phyloP scores from a whole-genome alignment of 192 early-diverging fungal species.

The Umbelopsis vinacea region DNA sequence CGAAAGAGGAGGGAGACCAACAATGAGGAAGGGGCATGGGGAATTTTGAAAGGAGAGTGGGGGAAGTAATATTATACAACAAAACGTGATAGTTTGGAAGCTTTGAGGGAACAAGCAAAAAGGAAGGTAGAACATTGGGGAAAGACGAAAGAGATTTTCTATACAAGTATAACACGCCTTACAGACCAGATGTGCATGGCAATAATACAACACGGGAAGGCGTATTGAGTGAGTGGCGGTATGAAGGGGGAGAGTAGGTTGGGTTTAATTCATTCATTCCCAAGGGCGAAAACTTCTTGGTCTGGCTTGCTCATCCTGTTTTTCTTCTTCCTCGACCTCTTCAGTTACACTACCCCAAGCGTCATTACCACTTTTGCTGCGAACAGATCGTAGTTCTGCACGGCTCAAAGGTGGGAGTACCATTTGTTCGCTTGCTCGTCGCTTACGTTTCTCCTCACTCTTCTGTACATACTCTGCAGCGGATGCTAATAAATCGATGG shows the following conservation, averaged over 20 bases:
- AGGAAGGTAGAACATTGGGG: slow-evolving; percentile 1
- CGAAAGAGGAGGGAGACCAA: neutral
- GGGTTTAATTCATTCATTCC: neutral
- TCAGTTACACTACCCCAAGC: slow-evolving; percentile 15
- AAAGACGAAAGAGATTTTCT: slow-evolving; percentile 13
- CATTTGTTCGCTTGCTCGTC: slow-evolving; percentile 19
- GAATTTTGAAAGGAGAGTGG: neutral
- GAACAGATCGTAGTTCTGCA: slow-evolving; percentile 13
- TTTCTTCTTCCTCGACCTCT: slow-evolving; percentile 20
- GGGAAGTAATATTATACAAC: slow-evolving; percentile 15
- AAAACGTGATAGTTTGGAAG: neutral
- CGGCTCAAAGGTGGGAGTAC: slow-evolving; percentile 2
- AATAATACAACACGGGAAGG: neutral
- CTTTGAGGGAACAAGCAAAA: neutral
- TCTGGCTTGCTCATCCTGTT: slow-evolving; percentile 4
- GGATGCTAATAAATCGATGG: slow-evolving; percentile 34
- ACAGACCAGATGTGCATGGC: neutral
- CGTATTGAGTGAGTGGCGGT: neutral
- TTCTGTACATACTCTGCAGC: slow-evolving; percentile 35
- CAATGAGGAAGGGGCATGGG: neutral
- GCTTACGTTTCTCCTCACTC: slow-evolving; percentile 24
- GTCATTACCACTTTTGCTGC: slow-evolving; percentile 14
- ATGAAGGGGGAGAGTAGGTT: too few species aligned
- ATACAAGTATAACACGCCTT: slow-evolving; percentile 13
- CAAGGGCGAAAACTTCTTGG: slow-evolving; percentile 17